Percentiles rank a stretch among this genome's conserved stretches.
These are phyloP conservation scores for Penicillium brevicompactum DNA, from an alignment of 2,329 filamentous ascomycete species.

Conservation along the genomic window DNA sequence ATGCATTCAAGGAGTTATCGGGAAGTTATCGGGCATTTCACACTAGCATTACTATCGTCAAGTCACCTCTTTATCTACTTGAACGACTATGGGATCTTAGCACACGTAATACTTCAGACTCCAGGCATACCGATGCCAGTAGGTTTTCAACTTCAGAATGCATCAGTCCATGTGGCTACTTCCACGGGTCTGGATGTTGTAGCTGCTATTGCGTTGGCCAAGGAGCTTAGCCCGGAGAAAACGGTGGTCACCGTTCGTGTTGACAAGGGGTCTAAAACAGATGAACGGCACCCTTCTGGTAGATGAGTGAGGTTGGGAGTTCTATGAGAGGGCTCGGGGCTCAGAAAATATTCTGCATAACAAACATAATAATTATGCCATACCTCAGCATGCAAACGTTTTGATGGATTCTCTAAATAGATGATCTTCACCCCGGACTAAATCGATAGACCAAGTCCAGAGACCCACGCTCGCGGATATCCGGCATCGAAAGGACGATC, in stretches of 20 bases:
- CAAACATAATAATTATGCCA: too few species aligned
- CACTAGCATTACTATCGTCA: not conserved
- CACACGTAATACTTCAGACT: too few species aligned
- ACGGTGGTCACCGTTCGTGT: not conserved
- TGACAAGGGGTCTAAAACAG: not conserved
- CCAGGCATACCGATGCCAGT: too few species aligned
- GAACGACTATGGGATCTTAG: too few species aligned
- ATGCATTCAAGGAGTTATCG: conserved; percentile 8
- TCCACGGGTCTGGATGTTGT: not conserved
- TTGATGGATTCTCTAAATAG: not conserved
- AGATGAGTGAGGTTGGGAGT: not conserved
- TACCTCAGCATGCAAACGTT: not conserved
- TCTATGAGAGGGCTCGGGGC: too few species aligned
- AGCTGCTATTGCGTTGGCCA: not conserved
- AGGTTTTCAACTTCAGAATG: too few species aligned
- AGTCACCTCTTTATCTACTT: not conserved
- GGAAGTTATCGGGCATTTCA: not conserved
- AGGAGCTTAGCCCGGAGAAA: not conserved
- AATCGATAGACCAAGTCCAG: not conserved
- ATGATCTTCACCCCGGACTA: not conserved
- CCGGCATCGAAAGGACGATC: too few species aligned
- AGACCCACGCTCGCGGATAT: not conserved
- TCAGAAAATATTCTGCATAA: too few species aligned
- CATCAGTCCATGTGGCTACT: too few species aligned
- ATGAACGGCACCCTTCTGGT: not conserved